A percentile compares a stretch with the other conserved stretches of the same genome.
phyloP scores from a whole-genome alignment of 1,139 yeast genomes.

The Zygotorulaspora mrakii region DNA sequence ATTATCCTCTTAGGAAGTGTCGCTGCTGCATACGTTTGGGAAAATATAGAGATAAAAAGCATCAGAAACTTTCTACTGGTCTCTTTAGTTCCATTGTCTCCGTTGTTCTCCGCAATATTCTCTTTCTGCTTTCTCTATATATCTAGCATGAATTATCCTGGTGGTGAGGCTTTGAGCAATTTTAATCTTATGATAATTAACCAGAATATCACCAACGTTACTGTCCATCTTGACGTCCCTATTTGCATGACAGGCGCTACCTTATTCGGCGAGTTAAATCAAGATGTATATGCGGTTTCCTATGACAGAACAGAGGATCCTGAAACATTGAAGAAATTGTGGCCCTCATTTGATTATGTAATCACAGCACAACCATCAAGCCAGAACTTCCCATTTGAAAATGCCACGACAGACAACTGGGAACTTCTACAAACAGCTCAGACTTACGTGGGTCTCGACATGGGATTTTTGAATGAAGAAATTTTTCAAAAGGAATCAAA shows the following conservation, averaged over 20 bases:
- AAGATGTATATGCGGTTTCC: constrained; percentile 37
- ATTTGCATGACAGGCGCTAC: constrained; percentile 89
- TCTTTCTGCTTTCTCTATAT: constrained; percentile 55
- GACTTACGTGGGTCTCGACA: constrained; percentile 40
- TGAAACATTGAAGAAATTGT: constrained; percentile 39
- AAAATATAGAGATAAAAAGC: constrained; percentile 36
- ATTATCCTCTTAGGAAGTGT: constrained; percentile 62
- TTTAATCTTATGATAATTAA: constrained; percentile 48
- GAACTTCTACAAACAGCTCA: constrained; percentile 37
- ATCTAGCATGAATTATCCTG: constrained; percentile 82
- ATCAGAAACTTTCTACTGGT: constrained; percentile 39
- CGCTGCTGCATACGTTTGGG: constrained; percentile 49
- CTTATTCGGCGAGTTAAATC: constrained; percentile 57
- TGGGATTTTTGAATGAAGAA: constrained; percentile 18
- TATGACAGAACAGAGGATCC: constrained; percentile 75
- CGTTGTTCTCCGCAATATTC: constrained; percentile 39
- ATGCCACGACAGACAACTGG: constrained; percentile 40
- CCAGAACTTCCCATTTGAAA: constrained; percentile 20
- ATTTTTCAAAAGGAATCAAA: constrained; percentile 20
- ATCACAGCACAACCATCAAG: constrained; percentile 45
- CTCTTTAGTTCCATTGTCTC: constrained; percentile 31
- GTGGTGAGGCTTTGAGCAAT: constrained; percentile 65
- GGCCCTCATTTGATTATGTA: constrained; percentile 58
- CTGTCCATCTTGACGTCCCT: constrained; percentile 72
- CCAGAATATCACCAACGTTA: constrained; percentile 27